phyloP scores from a whole-genome alignment of 2,329 filamentous ascomycete genomes.

The Talaromyces sp. region DNA sequence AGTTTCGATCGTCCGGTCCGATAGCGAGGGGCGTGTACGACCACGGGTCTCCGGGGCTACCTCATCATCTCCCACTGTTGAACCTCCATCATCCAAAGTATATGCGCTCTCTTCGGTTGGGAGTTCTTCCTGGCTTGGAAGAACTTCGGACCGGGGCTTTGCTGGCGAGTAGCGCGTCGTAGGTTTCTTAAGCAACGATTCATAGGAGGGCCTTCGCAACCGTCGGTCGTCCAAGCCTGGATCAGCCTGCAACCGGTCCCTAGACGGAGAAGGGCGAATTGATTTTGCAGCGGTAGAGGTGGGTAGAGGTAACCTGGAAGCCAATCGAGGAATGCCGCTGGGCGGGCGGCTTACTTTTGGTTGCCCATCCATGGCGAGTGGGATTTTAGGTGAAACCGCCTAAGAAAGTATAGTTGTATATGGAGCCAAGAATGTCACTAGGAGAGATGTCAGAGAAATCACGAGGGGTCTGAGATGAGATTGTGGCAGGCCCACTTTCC shows the following conservation, averaged over 20 bases:
- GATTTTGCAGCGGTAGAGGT: conserved; percentile 43
- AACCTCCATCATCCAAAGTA: conserved; percentile 14
- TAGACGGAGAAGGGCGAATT: conserved; percentile 51
- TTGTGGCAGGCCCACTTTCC: conserved; percentile 7
- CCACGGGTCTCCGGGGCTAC: conserved; percentile 21
- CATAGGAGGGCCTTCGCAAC: conserved; percentile 44
- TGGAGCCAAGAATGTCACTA: conserved; percentile 6
- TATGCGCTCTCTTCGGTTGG: conserved; percentile 26
- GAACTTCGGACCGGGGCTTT: conserved; percentile 22
- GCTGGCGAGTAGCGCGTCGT: conserved; percentile 29
- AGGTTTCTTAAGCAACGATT: conserved; percentile 40
- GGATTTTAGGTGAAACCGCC: conserved; percentile 8
- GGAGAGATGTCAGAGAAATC: neutral
- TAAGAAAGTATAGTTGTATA: neutral
- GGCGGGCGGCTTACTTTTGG: conserved; percentile 31
- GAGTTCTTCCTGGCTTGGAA: conserved; percentile 24
- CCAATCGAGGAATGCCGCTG: conserved; percentile 52
- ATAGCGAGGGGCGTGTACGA: conserved; percentile 51
- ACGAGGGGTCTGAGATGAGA: conserved; percentile 6
- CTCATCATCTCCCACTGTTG: conserved; percentile 14
- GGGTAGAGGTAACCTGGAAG: conserved; percentile 57
- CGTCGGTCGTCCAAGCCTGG: conserved; percentile 40
- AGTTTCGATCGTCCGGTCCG: conserved; percentile 85
- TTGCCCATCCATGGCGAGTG: conserved; percentile 37
- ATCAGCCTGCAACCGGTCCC: conserved; percentile 50